Percentiles rank a stretch among this genome's conserved stretches.
Evolutionary conservation across 2,329 filamentous ascomycete genomes (phyloP).

Genomic region (Achaetomium macrosporum): DNA sequence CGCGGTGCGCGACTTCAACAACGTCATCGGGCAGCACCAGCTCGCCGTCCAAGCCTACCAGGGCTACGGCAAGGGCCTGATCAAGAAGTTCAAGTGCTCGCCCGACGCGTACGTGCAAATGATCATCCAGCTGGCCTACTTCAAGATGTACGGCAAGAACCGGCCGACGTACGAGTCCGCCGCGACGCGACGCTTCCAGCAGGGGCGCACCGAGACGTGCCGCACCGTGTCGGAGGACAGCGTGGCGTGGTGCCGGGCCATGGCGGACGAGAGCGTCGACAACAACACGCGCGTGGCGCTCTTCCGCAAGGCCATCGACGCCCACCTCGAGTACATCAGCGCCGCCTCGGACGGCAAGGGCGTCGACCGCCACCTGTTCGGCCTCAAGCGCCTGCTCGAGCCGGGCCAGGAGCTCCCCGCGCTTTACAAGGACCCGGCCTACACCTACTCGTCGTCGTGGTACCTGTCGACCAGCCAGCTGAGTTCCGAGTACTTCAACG

Average conservation of each 20-base stretch:
- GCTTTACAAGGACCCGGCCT: constrained; percentile 84
- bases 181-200: constrained; percentile 89
- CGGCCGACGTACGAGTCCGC: constrained; percentile 97
- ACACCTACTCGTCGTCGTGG: constrained; percentile 78
- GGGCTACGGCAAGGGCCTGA: constrained; percentile 94
- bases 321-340: constrained; percentile 84
- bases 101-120: constrained; percentile 98
- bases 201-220: constrained; percentile 93
- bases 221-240: constrained; percentile 86
- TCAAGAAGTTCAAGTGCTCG: constrained; percentile 99
- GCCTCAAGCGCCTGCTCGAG: constrained; percentile 82
- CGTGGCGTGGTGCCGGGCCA: constrained; percentile 82
- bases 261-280: constrained; percentile 62
- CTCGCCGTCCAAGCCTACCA: constrained; percentile 93
- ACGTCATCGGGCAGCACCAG: constrained; percentile 81
- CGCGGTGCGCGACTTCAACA: constrained; percentile 71
- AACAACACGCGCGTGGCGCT: constrained; percentile 63
- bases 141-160: constrained; percentile 98
- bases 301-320: constrained; percentile 74
- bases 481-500: constrained; percentile 96
- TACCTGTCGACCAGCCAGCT: constrained; percentile 84
- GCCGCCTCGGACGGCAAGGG: constrained; percentile 89
- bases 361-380: constrained; percentile 94
- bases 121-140: constrained; percentile 96
- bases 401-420: constrained; percentile 74